Base-by-base conservation (phyloP, 805 yeast species). In the Torulaspora franciscae region DNA sequence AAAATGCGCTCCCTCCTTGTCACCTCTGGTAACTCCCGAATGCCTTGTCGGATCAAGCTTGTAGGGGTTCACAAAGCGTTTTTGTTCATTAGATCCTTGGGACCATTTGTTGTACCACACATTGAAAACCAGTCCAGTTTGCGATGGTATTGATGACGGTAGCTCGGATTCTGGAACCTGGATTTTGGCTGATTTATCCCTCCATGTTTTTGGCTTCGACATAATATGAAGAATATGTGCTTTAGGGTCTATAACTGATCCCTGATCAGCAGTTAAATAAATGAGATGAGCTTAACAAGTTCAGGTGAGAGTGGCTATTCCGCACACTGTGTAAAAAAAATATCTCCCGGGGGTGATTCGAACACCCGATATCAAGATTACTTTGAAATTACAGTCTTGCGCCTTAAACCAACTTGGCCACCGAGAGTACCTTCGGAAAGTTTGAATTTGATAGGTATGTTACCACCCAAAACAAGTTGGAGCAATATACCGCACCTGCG, bases 101-200 rank as follows among this genome's bases (percentile, higher is more conserved):
- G 93, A 79, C 96, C 96, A 90, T 62, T 83, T 83, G 45, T 83
- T 72, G 63, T 79, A 90, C 97, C 97, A 90, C 11, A 87, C 73
- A 57, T 90, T 90, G 69, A 84, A 90, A 0, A 80, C 79, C 6
- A 80, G 77, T 0, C 96, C 96, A 0, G 84, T 76, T 52, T 85
- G 95, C 5, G 86, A 81, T 0, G 95, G 95, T 37, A 77, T 74
- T 14, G 74, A 72, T 2, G 76, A 68, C 0, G 80, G 70, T 11
- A 80, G 62, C 4, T 69, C 68, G 0, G 74, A 73, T 1, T 86
- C 83, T 45, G 80, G 82, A 1, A 85, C 79, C 58, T 88, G 96
- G 2, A 80, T 69, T 25, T 93, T 68, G 0, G 96, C 96, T 0
- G 88, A 74, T 42, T 61, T 62, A 30, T 66, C 56, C 45, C 37